A percentile compares a stretch with the other conserved stretches of the same genome.
These are phyloP conservation scores for Claviceps cyperi DNA, from an alignment of 2,329 filamentous ascomycete genomes.

Conservation along the genomic window DNA sequence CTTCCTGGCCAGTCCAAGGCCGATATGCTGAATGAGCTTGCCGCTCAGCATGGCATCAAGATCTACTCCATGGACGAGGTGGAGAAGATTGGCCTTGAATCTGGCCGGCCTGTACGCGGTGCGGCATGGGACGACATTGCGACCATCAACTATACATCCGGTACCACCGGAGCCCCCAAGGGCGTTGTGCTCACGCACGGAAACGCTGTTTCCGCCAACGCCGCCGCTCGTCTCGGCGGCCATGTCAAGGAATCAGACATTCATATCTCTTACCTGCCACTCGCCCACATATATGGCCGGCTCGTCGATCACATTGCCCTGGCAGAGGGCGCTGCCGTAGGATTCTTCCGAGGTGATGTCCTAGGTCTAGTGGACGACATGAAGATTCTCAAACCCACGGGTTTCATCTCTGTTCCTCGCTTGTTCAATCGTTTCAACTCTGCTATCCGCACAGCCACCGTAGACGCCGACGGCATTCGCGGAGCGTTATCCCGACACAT, in stretches of 20 bases:
- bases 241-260: constrained; percentile 40
- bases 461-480: constrained; percentile 66
- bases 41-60: constrained; percentile 56
- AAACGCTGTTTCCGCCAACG: constrained; percentile 62
- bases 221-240: constrained; percentile 41
- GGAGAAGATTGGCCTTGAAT: constrained; percentile 62
- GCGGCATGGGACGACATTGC: constrained; percentile 62
- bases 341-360: constrained; percentile 91
- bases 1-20: constrained; percentile 63
- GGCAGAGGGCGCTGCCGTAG: constrained; percentile 58
- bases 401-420: constrained; percentile 78
- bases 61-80: constrained; percentile 71
- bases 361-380: constrained; percentile 77
- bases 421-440: constrained; percentile 83
- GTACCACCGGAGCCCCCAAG: constrained; percentile 71
- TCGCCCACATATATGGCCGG: constrained; percentile 89
- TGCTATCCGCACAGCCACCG: constrained; percentile 63
- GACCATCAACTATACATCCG: constrained; percentile 86
- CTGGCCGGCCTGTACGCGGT: constrained; percentile 54
- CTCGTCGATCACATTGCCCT: constrained; percentile 65
- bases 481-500: constrained; percentile 70
- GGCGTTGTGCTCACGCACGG: constrained; percentile 71
- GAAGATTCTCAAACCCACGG: constrained; percentile 70
- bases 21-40: constrained; percentile 61
- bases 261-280: constrained; percentile 73